Conservation (phyloP, 257 asterid species). For the Solanum clarkiae region DNA sequence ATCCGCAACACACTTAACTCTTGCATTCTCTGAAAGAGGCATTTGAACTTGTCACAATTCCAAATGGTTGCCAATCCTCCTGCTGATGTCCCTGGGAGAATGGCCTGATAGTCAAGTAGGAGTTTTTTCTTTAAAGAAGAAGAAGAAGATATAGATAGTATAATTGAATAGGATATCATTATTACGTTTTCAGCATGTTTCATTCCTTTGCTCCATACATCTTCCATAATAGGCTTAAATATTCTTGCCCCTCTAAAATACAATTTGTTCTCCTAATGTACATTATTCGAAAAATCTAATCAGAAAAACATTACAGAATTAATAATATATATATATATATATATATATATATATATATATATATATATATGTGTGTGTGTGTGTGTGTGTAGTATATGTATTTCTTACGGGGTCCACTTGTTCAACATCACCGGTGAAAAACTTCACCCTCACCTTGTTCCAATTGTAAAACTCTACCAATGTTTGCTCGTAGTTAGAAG, state of each 20-base stretch:
- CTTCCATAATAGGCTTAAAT: slow-evolving; percentile 17
- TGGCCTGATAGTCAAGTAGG: slow-evolving; percentile 21
- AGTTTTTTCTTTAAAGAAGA: not conserved
- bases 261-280: slow-evolving; percentile 14
- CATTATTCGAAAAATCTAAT: not conserved
- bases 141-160: too few species aligned
- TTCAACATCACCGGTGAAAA: too few species aligned
- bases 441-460: slow-evolving; percentile 62
- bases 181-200: slow-evolving; percentile 12
- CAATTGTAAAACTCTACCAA: slow-evolving; percentile 51
- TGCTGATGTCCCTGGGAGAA: slow-evolving; percentile 70
- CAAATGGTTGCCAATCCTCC: slow-evolving; percentile 71
- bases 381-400: too few species aligned
- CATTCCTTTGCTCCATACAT: slow-evolving; percentile 25
- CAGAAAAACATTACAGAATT: not conserved
- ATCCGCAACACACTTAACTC: slow-evolving; percentile 71
- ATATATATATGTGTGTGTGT: too few species aligned
- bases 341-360: not conserved
- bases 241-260: slow-evolving; percentile 20
- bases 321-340: not conserved
- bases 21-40: slow-evolving; percentile 30
- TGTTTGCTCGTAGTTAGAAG: not conserved
- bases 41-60: slow-evolving; percentile 56
- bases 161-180: not conserved
- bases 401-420: too few species aligned